Conservation (phyloP, 768 basidiomycete genomes). For the Boletellus ananiceps region DNA sequence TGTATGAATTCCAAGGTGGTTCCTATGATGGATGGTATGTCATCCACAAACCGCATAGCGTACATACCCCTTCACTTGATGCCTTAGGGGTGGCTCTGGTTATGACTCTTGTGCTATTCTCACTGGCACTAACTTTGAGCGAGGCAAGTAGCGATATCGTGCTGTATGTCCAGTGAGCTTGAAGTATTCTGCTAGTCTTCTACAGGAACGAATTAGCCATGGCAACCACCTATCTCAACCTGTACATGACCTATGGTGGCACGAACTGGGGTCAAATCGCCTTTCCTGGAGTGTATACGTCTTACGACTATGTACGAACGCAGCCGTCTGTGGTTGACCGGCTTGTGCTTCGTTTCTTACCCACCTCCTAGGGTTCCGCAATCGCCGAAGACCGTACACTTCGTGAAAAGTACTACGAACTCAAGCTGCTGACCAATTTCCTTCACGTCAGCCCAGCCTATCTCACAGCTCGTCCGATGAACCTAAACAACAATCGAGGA, state of each 20-base stretch:
- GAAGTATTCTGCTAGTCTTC: conserved; percentile 4
- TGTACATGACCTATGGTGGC: conserved; percentile 61
- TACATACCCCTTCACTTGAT: neutral
- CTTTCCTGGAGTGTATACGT: conserved; percentile 53
- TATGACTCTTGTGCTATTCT: conserved; percentile 19
- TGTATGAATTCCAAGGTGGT: conserved; percentile 37
- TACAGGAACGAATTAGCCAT: conserved; percentile 22
- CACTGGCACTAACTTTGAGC: conserved; percentile 23
- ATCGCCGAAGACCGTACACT: conserved; percentile 50
- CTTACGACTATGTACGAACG: conserved; percentile 51
- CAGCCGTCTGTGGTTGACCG: neutral
- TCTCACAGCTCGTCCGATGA: conserved; percentile 43
- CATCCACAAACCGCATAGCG: conserved; percentile 22
- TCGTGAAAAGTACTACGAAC: conserved; percentile 50
- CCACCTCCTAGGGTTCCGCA: conserved; percentile 37
- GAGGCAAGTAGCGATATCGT: conserved; percentile 9
- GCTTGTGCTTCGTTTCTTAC: neutral
- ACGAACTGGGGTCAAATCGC: conserved; percentile 59
- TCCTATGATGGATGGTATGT: conserved; percentile 51
- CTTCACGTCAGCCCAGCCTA: conserved; percentile 47
- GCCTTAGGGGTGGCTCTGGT: conserved; percentile 21
- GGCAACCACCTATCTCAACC: conserved; percentile 28
- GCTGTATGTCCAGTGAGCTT: conserved; percentile 2
- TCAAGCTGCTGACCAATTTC: conserved; percentile 50
- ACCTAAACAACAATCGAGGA: conserved; percentile 34